Conservation (phyloP, 331 rosid species). For the Rhamnella rubrinervis region DNA sequence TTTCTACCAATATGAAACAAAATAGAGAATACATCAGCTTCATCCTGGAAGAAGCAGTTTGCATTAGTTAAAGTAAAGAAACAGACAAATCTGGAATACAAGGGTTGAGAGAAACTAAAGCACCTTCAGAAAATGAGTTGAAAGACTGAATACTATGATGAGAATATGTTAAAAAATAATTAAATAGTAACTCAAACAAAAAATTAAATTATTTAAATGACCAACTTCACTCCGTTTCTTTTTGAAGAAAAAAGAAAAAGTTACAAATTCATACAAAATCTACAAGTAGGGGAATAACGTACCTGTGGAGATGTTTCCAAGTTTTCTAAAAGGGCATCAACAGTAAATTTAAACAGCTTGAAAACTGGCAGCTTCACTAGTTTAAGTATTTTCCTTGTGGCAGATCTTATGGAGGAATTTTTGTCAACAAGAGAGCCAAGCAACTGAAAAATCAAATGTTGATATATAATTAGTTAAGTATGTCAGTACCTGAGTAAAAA, state of each 20-base stretch:
- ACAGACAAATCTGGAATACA: conserved; percentile 13
- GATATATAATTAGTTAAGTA: not conserved
- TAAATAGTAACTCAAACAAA: too few relatives aligned
- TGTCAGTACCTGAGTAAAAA: not conserved
- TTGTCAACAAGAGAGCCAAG: conserved; percentile 61
- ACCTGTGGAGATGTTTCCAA: conserved; percentile 68
- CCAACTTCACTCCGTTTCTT: not conserved
- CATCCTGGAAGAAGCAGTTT: conserved; percentile 59
- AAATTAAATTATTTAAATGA: not conserved
- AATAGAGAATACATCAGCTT: conserved; percentile 64
- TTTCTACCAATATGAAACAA: conserved; percentile 73
- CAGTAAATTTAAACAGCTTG: conserved; percentile 45
- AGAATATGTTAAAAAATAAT: not conserved
- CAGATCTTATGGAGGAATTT: conserved; percentile 48
- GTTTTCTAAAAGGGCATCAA: conserved; percentile 60
- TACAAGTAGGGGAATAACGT: conserved; percentile 7
- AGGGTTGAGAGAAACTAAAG: not conserved
- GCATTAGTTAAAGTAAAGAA: conserved; percentile 14
- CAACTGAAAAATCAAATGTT: conserved; percentile 55
- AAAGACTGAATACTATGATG: not conserved
- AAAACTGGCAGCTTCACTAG: conserved; percentile 52
- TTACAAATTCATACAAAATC: not conserved
- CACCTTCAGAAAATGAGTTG: not conserved
- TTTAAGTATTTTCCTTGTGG: conserved; percentile 60
- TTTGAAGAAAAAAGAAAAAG: not conserved